phyloP scores from a whole-genome alignment of 2,329 filamentous ascomycete species.

The Phyllosticta citriasiana region DNA sequence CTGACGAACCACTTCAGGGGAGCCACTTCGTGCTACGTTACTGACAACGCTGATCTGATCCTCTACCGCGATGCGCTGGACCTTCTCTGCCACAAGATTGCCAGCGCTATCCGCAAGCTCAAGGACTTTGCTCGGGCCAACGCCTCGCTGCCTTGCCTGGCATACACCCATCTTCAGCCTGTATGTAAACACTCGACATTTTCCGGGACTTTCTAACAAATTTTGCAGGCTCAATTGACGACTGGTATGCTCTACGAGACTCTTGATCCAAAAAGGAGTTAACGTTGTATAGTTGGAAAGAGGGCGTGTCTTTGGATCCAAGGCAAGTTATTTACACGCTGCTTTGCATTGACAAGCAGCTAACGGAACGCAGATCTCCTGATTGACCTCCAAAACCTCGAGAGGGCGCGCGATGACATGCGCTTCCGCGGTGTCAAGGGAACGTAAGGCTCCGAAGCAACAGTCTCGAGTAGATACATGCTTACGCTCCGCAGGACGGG shows the following conservation, averaged over 20 bases:
- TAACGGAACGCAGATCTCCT: constrained; percentile 41
- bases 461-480: neutral
- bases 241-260: constrained; percentile 23
- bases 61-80: constrained; percentile 66
- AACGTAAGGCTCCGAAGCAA: constrained; percentile 21
- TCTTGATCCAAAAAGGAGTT: neutral
- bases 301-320: constrained; percentile 66
- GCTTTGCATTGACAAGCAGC: neutral
- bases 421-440: constrained; percentile 56
- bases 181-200: constrained; percentile 16
- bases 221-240: constrained; percentile 41
- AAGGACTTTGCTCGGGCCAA: constrained; percentile 60
- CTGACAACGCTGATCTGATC: constrained; percentile 70
- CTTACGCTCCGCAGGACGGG: neutral
- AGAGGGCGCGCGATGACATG: constrained; percentile 57
- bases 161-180: constrained; percentile 65
- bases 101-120: constrained; percentile 68
- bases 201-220: constrained; percentile 21
- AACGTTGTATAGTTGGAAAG: constrained; percentile 44
- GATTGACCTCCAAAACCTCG: constrained; percentile 65
- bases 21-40: constrained; percentile 54
- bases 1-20: constrained; percentile 12
- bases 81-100: constrained; percentile 66
- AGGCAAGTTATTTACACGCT: constrained; percentile 19
- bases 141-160: constrained; percentile 63